These are phyloP conservation scores for Phaeosphaeria sp. DNA, from an alignment of 2,329 filamentous ascomycete species.

Conservation along the genomic window DNA sequence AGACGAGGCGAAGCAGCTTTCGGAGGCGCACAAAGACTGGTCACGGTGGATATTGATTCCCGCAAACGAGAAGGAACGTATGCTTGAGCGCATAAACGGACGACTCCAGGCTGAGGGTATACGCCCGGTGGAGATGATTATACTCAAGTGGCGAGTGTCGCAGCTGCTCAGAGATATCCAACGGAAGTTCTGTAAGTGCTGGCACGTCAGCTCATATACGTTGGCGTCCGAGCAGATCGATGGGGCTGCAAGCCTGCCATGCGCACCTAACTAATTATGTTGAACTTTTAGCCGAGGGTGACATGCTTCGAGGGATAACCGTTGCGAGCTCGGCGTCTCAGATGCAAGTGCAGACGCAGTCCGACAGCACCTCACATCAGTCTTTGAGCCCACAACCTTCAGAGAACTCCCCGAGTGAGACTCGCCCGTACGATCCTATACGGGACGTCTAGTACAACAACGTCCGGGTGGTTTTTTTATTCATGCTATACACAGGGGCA, in stretches of 20 bases:
- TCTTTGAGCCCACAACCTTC: constrained; percentile 39
- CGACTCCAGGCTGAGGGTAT: constrained; percentile 44
- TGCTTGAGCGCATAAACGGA: constrained; percentile 44
- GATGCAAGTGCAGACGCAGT: constrained; percentile 35
- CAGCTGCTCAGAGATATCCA: constrained; percentile 46
- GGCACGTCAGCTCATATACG: constrained; percentile 23
- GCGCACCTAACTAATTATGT: constrained; percentile 37
- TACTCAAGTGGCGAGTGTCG: constrained; percentile 47
- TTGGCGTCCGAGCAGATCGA: constrained; percentile 21
- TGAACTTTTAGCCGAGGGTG: constrained; percentile 44
- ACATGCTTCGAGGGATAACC: constrained; percentile 43
- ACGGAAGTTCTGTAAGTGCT: constrained; percentile 46
- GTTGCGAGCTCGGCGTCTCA: constrained; percentile 34
- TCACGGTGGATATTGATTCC: constrained; percentile 47
- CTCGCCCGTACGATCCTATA: constrained; percentile 45
- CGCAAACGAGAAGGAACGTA: constrained; percentile 44
- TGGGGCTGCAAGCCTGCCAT: constrained; percentile 25
- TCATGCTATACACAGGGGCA: constrained; percentile 19
- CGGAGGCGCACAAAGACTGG: constrained; percentile 46
- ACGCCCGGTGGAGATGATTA: constrained; percentile 46
- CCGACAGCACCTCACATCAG: constrained; percentile 35
- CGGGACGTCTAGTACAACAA: constrained; percentile 39
- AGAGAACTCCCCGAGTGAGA: constrained; percentile 43
- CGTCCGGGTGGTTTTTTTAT: constrained; percentile 26
- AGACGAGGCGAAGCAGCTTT: constrained; percentile 45